These are phyloP conservation scores for Stentor coeruleus DNA, from an alignment of 73 alveolate species.

Conservation along the genomic window DNA sequence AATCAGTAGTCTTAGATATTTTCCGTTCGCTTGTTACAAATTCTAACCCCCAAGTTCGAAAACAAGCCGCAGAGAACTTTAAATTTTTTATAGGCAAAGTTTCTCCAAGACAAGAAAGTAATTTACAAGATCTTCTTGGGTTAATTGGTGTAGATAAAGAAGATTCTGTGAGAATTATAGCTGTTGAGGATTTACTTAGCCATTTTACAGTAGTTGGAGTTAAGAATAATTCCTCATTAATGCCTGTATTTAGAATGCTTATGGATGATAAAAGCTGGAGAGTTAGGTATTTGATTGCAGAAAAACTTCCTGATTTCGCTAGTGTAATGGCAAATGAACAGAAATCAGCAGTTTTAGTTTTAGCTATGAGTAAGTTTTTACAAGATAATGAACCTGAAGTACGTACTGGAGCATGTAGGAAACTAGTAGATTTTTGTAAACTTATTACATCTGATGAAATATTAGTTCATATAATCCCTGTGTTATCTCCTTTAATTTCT, in stretches of 20 bases:
- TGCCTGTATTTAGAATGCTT: conserved; percentile 53
- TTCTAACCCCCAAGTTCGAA: conserved; percentile 43
- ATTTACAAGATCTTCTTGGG: conserved; percentile 40
- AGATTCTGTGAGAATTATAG: conserved; percentile 63
- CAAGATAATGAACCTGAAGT: conserved; percentile 63
- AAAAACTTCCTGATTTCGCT: conserved; percentile 45
- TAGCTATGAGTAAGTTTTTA: conserved; percentile 38
- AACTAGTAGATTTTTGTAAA: conserved; percentile 40
- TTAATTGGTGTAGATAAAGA: conserved; percentile 47
- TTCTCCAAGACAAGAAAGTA: background rate
- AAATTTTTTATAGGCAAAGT: conserved; percentile 49
- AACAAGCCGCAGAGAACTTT: conserved; percentile 53
- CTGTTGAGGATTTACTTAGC: conserved; percentile 44
- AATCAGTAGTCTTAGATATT: conserved; percentile 39
- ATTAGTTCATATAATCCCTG: conserved; percentile 50
- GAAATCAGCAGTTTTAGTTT: conserved; percentile 39
- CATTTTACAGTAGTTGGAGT: background rate
- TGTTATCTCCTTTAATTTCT: conserved; percentile 57
- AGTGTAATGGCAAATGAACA: conserved; percentile 34
- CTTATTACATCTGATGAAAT: conserved; percentile 45
- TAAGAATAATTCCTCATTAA: conserved; percentile 31
- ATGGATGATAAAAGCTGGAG: conserved; percentile 71
- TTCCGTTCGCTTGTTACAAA: conserved; percentile 7
- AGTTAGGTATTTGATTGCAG: conserved; percentile 51
- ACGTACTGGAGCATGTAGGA: conserved; percentile 58